These are phyloP conservation scores for Leishmania turanica DNA, from an alignment of 208 protist species.

Conservation along the genomic window DNA sequence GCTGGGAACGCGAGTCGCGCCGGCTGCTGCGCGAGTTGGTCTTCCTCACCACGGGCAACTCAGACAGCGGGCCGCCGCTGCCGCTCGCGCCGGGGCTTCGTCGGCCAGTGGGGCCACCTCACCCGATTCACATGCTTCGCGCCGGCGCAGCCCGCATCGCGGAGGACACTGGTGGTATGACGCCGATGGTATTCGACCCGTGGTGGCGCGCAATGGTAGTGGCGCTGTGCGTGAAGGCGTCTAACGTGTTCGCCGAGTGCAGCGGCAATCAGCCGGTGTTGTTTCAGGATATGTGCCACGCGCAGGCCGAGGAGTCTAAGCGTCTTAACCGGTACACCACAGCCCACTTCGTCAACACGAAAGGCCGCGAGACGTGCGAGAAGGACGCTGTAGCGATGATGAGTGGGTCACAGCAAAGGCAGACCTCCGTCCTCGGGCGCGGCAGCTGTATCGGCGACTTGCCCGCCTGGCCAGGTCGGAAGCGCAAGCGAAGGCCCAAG, in stretches of 20 bases:
- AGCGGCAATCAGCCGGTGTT: conserved; percentile 32
- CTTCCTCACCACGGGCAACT: conserved; percentile 56
- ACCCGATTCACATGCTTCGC: conserved; percentile 50
- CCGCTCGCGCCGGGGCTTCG: conserved; percentile 34
- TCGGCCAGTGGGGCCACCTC: conserved; percentile 31
- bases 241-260: conserved; percentile 80
- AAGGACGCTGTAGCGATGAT: neutral
- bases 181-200: conserved; percentile 82
- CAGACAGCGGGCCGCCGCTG: conserved; percentile 15
- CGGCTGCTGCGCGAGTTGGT: conserved; percentile 51
- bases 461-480: neutral
- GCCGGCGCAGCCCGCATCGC: conserved; percentile 44
- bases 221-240: conserved; percentile 78
- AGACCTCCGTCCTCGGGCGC: neutral
- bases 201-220: conserved; percentile 89
- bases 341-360: conserved; percentile 19
- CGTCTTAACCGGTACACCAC: conserved; percentile 14
- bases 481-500: conserved; percentile 4
- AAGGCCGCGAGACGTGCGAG: conserved; percentile 31
- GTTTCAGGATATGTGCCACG: conserved; percentile 16
- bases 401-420: neutral
- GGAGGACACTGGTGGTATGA: conserved; percentile 32
- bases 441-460: neutral
- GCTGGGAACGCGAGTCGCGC: conserved; percentile 47
- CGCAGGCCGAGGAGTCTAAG: conserved; percentile 6